phyloP scores from a whole-genome alignment of 129 eudicot species.

The Flaveria brownii region DNA sequence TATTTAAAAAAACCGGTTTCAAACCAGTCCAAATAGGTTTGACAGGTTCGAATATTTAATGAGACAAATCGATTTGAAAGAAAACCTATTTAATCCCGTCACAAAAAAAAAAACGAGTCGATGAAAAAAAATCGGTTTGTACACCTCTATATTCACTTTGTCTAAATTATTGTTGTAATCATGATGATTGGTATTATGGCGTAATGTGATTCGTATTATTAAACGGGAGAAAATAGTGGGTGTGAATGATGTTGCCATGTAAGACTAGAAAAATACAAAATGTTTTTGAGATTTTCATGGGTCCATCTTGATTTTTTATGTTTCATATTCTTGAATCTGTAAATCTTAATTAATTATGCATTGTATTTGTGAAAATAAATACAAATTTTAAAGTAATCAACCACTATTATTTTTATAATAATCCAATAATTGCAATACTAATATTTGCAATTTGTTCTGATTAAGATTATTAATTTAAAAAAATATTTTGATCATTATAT shows the following conservation, averaged over 20 bases:
- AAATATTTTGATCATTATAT: background rate
- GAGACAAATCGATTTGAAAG: too few relatives aligned
- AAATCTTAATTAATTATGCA: too few relatives aligned
- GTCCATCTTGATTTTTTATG: slow-evolving; percentile 36
- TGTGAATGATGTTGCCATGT: slow-evolving; percentile 37
- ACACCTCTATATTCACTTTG: background rate
- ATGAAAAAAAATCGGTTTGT: too few relatives aligned
- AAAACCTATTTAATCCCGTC: too few relatives aligned
- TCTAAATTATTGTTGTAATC: slow-evolving; percentile 30
- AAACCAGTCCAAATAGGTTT: too few relatives aligned
- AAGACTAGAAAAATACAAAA: slow-evolving; percentile 36
- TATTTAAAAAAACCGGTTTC: too few relatives aligned
- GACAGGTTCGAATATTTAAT: too few relatives aligned
- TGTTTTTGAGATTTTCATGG: slow-evolving; percentile 32
- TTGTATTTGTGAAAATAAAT: background rate
- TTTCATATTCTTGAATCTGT: slow-evolving; percentile 19
- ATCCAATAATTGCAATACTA: background rate
- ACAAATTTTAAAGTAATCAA: background rate
- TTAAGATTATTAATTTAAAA: background rate
- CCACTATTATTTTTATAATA: background rate
- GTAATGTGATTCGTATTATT: slow-evolving; percentile 30
- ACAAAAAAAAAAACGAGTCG: too few relatives aligned
- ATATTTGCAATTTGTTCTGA: background rate
- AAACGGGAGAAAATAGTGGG: slow-evolving; percentile 32
- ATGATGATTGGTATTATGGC: slow-evolving; percentile 38